Percentiles rank a stretch among this genome's conserved stretches.
Evolutionary conservation across 192 early-diverging fungal species (phyloP).

Genomic region (Phlyctochytrium planicorne): DNA sequence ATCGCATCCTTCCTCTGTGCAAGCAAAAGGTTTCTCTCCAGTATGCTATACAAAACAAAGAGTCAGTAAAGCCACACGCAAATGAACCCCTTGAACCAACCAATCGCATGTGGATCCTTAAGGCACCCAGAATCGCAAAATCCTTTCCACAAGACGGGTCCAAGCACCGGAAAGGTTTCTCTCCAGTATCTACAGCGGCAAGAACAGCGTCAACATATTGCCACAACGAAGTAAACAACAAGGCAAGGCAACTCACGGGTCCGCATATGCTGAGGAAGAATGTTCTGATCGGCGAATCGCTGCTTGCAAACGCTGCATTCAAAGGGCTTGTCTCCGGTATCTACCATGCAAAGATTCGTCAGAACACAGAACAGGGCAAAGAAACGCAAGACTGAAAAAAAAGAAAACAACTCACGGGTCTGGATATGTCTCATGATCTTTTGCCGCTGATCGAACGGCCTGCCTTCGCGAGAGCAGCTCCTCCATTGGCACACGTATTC

Average conservation of each 20-base stretch:
- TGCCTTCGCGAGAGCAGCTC: slow-evolving; percentile 35
- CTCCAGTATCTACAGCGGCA: slow-evolving; percentile 23
- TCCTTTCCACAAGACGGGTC: slow-evolving; percentile 66
- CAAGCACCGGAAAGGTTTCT: slow-evolving; percentile 52
- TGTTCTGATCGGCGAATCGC: slow-evolving; percentile 76
- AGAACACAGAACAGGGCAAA: slow-evolving; percentile 23
- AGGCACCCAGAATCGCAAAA: slow-evolving; percentile 74
- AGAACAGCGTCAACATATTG: too few relatives aligned
- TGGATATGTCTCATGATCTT: slow-evolving; percentile 75
- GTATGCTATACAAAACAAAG: too few relatives aligned
- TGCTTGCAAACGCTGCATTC: slow-evolving; percentile 73
- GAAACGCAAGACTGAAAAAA: neutral
- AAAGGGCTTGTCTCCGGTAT: slow-evolving; percentile 74
- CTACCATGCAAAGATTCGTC: slow-evolving; percentile 14
- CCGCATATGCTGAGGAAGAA: slow-evolving; percentile 62
- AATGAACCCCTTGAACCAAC: too few relatives aligned
- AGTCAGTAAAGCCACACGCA: too few relatives aligned
- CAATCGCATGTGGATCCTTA: slow-evolving; percentile 71
- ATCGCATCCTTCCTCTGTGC: slow-evolving; percentile 62
- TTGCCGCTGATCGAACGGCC: slow-evolving; percentile 44
- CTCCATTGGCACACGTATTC: slow-evolving; percentile 45
- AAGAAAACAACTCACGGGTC: slow-evolving; percentile 55
- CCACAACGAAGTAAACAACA: neutral
- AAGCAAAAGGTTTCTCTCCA: slow-evolving; percentile 77
- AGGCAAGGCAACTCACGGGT: slow-evolving; percentile 22